Base-by-base conservation (phyloP, 73 alveolate genomes). In the Paramecium pentaurelia region DNA sequence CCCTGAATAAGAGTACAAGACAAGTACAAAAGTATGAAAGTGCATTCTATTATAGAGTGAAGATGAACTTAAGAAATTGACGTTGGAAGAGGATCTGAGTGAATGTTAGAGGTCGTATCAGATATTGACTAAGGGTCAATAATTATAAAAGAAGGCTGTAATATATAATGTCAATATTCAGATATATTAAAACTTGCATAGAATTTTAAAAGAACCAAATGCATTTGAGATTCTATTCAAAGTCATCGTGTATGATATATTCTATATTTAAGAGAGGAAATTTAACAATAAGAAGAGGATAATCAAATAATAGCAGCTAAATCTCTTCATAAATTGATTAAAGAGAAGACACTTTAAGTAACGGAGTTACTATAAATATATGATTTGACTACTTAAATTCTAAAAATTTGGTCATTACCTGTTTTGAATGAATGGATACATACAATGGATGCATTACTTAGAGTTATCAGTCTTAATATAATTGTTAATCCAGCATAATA, bases 321-420 rank as follows among this genome's bases (percentile, higher is more conserved):
- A 51, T 49, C 71, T 9, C 75, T 80, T 25, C 16, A 42, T 20
- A 40, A 25, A 28, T 7, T 80, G 73, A 25, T 80, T 9, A 80
- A 47, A 20, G 91, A 80, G 58, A 20, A 22, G 2, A 1, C 25
- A 11, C 58, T 80, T 14, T 11, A 40, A 42, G 20, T 58, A 30
- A 45, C 47, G 16, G 51, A 71, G 27, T 40, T 71, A 83, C 36
- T 36, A 73, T 34, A 71, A 64, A 89, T 89, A 2, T 89, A 71
- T 71, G 58, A 71, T 42, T 54, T 89, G 49, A 71, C 92, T 20
- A 22, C 59, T 37, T 75, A 71, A 22, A 71, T 89, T 30, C 49
- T 89, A 9, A 89, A 89, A 47, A 89, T 89, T 45, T 89, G 94
- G 94, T 71, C 92, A 71, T 73, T 60, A 8, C 94, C 94, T 30